phyloP scores from a whole-genome alignment of 495 filamentous ascomycete species.

The Cercophora samala region DNA sequence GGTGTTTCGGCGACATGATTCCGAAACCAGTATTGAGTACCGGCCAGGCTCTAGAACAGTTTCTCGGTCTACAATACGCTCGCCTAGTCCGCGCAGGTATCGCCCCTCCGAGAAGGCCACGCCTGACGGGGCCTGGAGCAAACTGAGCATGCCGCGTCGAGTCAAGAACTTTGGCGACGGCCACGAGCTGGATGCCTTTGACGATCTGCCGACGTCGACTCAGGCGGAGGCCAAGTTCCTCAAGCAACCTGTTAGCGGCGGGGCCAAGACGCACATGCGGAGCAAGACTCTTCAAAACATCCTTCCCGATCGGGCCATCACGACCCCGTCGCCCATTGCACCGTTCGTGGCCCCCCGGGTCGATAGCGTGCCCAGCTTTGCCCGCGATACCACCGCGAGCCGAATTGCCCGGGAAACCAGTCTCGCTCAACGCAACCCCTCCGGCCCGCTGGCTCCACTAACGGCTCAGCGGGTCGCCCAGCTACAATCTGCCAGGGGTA shows the following conservation, averaged over 20 bases:
- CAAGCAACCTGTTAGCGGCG: constrained; percentile 70
- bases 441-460: constrained; percentile 59
- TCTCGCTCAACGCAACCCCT: constrained; percentile 56
- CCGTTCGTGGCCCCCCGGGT: constrained; percentile 52
- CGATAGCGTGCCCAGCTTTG: constrained; percentile 72
- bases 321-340: constrained; percentile 54
- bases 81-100: constrained; percentile 52
- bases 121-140: constrained; percentile 44
- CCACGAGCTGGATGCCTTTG: constrained; percentile 85
- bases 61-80: constrained; percentile 52
- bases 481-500: constrained; percentile 53
- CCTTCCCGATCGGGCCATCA: constrained; percentile 45
- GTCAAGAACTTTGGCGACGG: constrained; percentile 86
- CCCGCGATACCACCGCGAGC: constrained; percentile 87
- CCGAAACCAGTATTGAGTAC: constrained; percentile 54
- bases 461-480: constrained; percentile 79
- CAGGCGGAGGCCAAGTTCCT: constrained; percentile 76
- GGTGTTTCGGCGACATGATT: constrained; percentile 70
- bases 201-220: constrained; percentile 87
- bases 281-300: constrained; percentile 59
- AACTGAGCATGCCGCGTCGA: constrained; percentile 68
- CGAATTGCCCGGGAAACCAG: constrained; percentile 86
- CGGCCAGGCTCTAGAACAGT: constrained; percentile 55
- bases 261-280: constrained; percentile 62
- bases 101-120: constrained; percentile 38